Evolutionary conservation across 768 basidiomycete species (phyloP).

Genomic region (Xerocomus brunneocitrinus): DNA sequence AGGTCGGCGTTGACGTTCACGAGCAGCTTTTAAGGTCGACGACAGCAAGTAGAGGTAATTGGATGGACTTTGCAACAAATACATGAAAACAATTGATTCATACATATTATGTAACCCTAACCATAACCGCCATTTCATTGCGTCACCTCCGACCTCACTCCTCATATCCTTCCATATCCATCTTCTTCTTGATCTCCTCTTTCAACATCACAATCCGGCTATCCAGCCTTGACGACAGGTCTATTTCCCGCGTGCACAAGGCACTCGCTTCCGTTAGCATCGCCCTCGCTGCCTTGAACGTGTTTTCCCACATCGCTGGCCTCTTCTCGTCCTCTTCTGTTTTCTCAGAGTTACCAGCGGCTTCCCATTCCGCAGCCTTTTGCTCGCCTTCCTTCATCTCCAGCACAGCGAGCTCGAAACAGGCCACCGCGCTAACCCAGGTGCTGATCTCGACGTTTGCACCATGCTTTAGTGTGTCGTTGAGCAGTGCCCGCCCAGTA

Average conservation of each 20-base stretch:
- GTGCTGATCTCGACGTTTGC: constrained; percentile 45
- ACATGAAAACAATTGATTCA: constrained; percentile 4
- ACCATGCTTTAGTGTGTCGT: constrained; percentile 45
- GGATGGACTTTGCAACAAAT: constrained; percentile 9
- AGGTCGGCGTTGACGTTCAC: no score
- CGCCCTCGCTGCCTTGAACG: constrained; percentile 43
- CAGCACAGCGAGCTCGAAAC: constrained; percentile 69
- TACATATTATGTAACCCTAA: constrained; percentile 2
- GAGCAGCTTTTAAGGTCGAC: constrained; percentile 2
- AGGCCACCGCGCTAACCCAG: constrained; percentile 64
- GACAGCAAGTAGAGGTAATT: constrained; percentile 17
- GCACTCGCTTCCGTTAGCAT: constrained; percentile 51
- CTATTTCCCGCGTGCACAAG: constrained; percentile 47
- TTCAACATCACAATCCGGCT: constrained; percentile 63
- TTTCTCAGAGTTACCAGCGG: not conserved
- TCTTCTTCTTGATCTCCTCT: constrained; percentile 66
- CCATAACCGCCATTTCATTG: constrained; percentile 6
- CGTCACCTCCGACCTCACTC: constrained; percentile 6
- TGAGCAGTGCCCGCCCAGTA: constrained; percentile 45
- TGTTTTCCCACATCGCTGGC: constrained; percentile 41
- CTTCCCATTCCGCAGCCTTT: constrained; percentile 31
- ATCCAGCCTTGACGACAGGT: constrained; percentile 65
- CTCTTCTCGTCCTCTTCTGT: constrained; percentile 5
- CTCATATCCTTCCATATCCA: constrained; percentile 37
- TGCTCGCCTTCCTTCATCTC: constrained; percentile 59